Conservation (phyloP, 805 yeast species). For the Cyberlindnera saturnus region DNA sequence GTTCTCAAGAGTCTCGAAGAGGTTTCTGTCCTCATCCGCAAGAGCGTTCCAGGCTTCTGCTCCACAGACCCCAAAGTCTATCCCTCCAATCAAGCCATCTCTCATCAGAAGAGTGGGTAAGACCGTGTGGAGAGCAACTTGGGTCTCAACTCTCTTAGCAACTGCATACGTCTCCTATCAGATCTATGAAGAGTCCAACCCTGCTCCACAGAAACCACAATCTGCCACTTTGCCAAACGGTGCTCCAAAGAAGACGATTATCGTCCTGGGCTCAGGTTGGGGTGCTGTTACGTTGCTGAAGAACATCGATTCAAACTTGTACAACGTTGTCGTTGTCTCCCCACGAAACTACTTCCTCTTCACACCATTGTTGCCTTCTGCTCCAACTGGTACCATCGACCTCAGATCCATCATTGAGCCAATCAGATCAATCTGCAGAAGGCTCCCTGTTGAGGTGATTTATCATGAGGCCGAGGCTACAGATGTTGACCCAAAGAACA, state of each 20-base stretch:
- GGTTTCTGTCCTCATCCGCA: slow-evolving; percentile 12
- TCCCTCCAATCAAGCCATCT: slow-evolving; percentile 16
- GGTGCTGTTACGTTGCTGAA: slow-evolving; percentile 83
- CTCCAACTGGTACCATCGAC: slow-evolving; percentile 91
- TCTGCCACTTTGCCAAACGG: slow-evolving; percentile 45
- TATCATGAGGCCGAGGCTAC: slow-evolving; percentile 91
- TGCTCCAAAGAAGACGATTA: slow-evolving; percentile 39
- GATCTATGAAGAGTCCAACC: slow-evolving; percentile 57
- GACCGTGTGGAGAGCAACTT: slow-evolving; percentile 39
- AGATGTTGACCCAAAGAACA: slow-evolving; percentile 66
- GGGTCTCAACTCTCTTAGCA: slow-evolving; percentile 43
- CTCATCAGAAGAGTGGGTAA: slow-evolving; percentile 18
- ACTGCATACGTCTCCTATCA: slow-evolving; percentile 57
- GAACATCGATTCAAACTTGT: slow-evolving; percentile 76
- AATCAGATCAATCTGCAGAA: slow-evolving; percentile 78
- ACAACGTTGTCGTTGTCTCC: slow-evolving; percentile 84
- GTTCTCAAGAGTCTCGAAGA: slow-evolving; percentile 14
- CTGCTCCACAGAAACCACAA: slow-evolving; percentile 56
- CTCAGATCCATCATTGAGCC: slow-evolving; percentile 91
- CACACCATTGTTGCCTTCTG: slow-evolving; percentile 93
- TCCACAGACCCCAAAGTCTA: slow-evolving; percentile 5
- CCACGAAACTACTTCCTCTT: slow-evolving; percentile 94
- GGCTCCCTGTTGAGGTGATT: slow-evolving; percentile 67
- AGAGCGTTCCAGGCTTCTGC: slow-evolving; percentile 9
- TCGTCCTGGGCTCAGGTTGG: slow-evolving; percentile 90